Evolutionary conservation across 2,329 filamentous ascomycete genomes (phyloP).

Genomic region (Aspergillus thermomutatus): DNA sequence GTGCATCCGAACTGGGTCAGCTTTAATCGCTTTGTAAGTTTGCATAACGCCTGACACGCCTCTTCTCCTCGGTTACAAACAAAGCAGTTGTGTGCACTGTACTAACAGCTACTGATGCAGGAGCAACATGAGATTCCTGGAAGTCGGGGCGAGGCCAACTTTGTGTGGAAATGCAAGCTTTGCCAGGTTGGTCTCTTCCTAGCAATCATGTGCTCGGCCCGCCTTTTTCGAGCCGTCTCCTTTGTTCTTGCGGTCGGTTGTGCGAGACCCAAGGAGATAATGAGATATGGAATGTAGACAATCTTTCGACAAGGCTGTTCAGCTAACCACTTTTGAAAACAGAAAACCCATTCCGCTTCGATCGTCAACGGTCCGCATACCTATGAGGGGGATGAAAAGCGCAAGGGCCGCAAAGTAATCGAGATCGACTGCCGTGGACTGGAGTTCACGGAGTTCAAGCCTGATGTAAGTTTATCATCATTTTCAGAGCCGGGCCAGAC

Average conservation of each 20-base stretch:
- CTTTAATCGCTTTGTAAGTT: constrained; percentile 80
- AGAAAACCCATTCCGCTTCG: constrained; percentile 63
- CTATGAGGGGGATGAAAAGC: constrained; percentile 53
- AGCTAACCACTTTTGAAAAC: background rate
- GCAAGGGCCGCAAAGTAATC: constrained; percentile 74
- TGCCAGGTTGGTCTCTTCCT: constrained; percentile 67
- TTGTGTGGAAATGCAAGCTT: constrained; percentile 99
- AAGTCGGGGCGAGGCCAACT: constrained; percentile 93
- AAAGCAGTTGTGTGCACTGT: background rate
- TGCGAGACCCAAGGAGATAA: background rate
- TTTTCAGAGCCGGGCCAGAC: background rate
- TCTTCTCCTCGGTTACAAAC: background rate
- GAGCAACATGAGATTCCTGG: constrained; percentile 88
- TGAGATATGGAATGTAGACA: background rate
- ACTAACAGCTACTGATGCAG: constrained; percentile 44
- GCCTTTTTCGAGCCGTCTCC: background rate
- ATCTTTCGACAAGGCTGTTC: background rate
- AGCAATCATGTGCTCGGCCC: background rate
- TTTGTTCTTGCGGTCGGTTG: background rate
- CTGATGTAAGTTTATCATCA: constrained; percentile 62
- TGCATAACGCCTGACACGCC: background rate
- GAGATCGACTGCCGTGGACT: constrained; percentile 92
- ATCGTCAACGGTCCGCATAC: constrained; percentile 71
- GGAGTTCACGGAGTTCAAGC: constrained; percentile 85
- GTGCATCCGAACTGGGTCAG: constrained; percentile 81